Percentiles rank a stretch among this genome's conserved stretches.
Evolutionary conservation across 2,329 filamentous ascomycete species (phyloP).

Genomic region (Epichloe coenophiala): DNA sequence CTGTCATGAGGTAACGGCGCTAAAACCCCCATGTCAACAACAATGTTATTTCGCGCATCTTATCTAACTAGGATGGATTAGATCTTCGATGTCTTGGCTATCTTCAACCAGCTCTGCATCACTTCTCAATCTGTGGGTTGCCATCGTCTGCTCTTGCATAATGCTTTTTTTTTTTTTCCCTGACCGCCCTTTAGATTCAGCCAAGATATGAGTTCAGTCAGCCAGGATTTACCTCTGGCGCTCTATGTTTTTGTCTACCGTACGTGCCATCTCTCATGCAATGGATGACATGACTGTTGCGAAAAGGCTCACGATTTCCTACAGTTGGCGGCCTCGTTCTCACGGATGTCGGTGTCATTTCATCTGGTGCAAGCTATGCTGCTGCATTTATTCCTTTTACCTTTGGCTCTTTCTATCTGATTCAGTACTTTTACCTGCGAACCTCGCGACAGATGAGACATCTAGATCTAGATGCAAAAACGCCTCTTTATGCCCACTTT

Average conservation of each 20-base stretch:
- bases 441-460: constrained; percentile 18
- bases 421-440: constrained; percentile 15
- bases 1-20: neutral
- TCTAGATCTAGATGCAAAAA: constrained; percentile 16
- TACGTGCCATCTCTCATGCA: neutral
- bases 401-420: constrained; percentile 12
- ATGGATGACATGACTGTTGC: too few species aligned
- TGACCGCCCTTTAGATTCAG: constrained; percentile 4
- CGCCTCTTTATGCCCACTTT: constrained; percentile 15
- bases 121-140: neutral
- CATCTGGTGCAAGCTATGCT: constrained; percentile 25
- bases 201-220: constrained; percentile 7
- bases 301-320: neutral
- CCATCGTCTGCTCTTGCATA: neutral
- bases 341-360: constrained; percentile 22
- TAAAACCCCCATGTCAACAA: too few species aligned
- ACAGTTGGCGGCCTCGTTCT: neutral
- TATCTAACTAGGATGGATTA: neutral
- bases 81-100: neutral
- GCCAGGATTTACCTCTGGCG: constrained; percentile 4
- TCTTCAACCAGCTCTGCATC: neutral
- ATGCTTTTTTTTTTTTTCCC: neutral
- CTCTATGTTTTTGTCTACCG: constrained; percentile 1
- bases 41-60: neutral
- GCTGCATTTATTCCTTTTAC: constrained; percentile 33